These are phyloP conservation scores for Paxillus ammoniavirescens DNA, from an alignment of 768 basidiomycete genomes.

Conservation along the genomic window DNA sequence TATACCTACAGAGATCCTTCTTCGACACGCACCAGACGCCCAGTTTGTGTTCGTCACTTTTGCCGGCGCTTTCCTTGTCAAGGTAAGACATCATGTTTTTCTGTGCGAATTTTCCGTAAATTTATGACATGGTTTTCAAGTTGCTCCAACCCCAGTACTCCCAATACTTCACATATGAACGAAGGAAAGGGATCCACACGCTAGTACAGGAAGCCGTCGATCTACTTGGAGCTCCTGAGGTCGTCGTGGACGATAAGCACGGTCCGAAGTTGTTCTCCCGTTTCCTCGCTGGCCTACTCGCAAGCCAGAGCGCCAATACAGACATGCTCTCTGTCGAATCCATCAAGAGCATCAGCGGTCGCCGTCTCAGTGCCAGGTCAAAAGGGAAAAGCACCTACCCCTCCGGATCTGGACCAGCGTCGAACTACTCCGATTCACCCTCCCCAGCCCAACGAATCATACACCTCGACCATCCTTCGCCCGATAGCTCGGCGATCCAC, in stretches of 20 bases:
- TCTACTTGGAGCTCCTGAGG: constrained; percentile 64
- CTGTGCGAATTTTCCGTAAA: neutral
- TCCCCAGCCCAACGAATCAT: constrained; percentile 31
- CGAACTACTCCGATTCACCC: constrained; percentile 38
- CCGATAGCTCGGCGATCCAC: constrained; percentile 16
- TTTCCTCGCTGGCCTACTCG: constrained; percentile 72
- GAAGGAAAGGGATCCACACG: constrained; percentile 58
- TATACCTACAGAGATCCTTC: constrained; percentile 44
- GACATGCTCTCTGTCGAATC: constrained; percentile 12
- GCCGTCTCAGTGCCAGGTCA: constrained; percentile 10
- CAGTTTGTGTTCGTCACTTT: constrained; percentile 80
- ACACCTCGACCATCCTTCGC: constrained; percentile 44
- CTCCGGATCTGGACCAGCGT: constrained; percentile 15
- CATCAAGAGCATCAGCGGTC: constrained; percentile 20
- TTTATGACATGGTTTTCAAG: constrained; percentile 31
- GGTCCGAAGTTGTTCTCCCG: constrained; percentile 78
- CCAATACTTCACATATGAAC: constrained; percentile 53
- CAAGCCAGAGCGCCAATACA: constrained; percentile 46
- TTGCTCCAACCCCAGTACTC: constrained; percentile 78
- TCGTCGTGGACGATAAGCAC: constrained; percentile 79
- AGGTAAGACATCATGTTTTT: constrained; percentile 40
- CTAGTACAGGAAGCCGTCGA: constrained; percentile 67
- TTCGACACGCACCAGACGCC: constrained; percentile 75
- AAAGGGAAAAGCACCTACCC: constrained; percentile 13
- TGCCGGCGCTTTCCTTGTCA: constrained; percentile 79